Evolutionary conservation across 495 filamentous ascomycete genomes (phyloP).

Genomic region (Niebla homalea): DNA sequence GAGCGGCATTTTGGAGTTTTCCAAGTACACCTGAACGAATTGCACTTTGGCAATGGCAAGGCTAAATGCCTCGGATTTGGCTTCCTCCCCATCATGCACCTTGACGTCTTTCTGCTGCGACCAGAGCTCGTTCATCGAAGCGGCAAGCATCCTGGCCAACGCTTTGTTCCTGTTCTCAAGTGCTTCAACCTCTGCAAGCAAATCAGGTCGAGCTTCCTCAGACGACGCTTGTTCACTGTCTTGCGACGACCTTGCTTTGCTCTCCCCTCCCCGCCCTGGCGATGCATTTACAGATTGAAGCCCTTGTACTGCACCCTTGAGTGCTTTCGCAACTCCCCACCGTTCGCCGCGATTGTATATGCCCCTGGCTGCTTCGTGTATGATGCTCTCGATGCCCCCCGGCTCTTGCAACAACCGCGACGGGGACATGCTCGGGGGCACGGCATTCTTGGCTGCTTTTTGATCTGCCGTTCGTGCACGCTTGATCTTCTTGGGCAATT

Average conservation of each 20-base stretch:
- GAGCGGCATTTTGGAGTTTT: conserved; percentile 46
- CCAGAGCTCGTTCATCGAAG: conserved; percentile 56
- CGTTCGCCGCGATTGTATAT: conserved; percentile 72
- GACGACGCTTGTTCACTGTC: conserved; percentile 19
- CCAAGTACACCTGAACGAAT: conserved; percentile 64
- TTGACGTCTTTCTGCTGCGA: conserved; percentile 28
- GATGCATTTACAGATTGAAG: conserved; percentile 34
- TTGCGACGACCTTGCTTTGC: conserved; percentile 17
- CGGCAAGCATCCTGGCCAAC: conserved; percentile 60
- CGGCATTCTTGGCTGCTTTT: conserved; percentile 6
- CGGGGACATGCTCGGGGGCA: conserved; percentile 34
- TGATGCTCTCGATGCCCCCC: conserved; percentile 56
- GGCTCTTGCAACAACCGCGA: conserved; percentile 47
- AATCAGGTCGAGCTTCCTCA: conserved; percentile 8
- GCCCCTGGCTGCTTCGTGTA: conserved; percentile 76
- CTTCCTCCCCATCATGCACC: conserved; percentile 27
- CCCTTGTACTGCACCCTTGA: conserved; percentile 72
- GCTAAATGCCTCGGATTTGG: conserved; percentile 37
- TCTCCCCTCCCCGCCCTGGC: conserved; percentile 10
- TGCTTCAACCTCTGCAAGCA: conserved; percentile 25
- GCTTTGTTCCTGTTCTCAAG: conserved; percentile 58
- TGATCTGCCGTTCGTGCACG: conserved; percentile 21
- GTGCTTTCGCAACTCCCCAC: conserved; percentile 79
- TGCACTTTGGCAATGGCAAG: conserved; percentile 59
- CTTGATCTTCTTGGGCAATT: conserved; percentile 20